Base-by-base conservation (phyloP, 257 asterid species). In the Nicotiana paniculata region DNA sequence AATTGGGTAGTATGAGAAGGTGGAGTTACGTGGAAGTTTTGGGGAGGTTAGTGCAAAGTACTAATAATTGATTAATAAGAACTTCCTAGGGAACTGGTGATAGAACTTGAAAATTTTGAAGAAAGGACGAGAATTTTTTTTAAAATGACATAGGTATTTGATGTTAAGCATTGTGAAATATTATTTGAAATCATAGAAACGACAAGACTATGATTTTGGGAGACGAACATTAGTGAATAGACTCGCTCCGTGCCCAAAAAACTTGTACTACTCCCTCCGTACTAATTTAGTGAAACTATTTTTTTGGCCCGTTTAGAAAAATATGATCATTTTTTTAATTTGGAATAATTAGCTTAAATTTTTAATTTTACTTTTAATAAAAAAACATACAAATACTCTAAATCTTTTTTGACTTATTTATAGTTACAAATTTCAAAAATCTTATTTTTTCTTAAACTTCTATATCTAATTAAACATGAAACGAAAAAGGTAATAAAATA, bases 151-250 rank as follows among this genome's bases (percentile, higher is more conserved):
- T 54, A 61, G 32, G n/a, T 43, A 79, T 43, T 39, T 63, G 58
- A 55, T 58, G 62, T 16, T 1, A 11, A n/a, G 28, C 32, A 24
- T 1, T 61, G 18, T 58, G 43, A 6, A 79, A 61, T 74, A 48
- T 21, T 48, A 28, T 48, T 77, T 26, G 81, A 54, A 77, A 77
- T 77, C 39, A n/a, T 5, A 84, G 64, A 83, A 81, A 84, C 84
- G 81, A 59, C 80, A 82, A 72, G 58, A 86, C 48, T 39, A 15
- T 64, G 13, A 26, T 53, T 79, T 84, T 32, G 33, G 72, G n/a
- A 28, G 33, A 61, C 16, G 64, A 58, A 58, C 64, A 58, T 58
- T 9, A 43, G 78, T 70, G 13, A 43, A 18, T 70, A 11, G 37
- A 12, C 58, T 11, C 35, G 10, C 82, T n/a, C 30, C 28, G n/a